phyloP scores from a whole-genome alignment of 2,329 filamentous ascomycete genomes.

The Waltergamsia citrina region DNA sequence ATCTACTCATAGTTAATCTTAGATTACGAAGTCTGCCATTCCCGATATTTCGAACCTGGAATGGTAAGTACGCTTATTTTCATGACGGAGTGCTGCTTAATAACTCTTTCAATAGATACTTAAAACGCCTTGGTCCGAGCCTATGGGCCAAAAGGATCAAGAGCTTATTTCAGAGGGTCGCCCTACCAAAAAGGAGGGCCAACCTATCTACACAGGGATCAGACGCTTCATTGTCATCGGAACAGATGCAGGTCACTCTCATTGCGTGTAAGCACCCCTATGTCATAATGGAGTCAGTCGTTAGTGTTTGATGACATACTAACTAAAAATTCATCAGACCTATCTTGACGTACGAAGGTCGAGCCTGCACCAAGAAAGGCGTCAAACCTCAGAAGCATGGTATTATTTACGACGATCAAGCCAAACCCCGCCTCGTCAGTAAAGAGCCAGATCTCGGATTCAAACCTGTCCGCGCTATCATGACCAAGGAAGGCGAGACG shows the following conservation, averaged over 20 bases:
- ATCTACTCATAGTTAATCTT: no score
- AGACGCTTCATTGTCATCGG: slow-evolving; percentile 45
- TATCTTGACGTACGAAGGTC: slow-evolving; percentile 44
- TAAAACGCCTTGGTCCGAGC: slow-evolving; percentile 46
- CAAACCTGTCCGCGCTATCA: slow-evolving; percentile 30
- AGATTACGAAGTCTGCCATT: slow-evolving; percentile 31
- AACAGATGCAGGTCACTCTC: slow-evolving; percentile 41
- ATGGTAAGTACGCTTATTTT: slow-evolving; percentile 22
- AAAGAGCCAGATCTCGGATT: slow-evolving; percentile 40
- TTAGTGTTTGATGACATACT: neutral
- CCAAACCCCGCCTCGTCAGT: slow-evolving; percentile 20
- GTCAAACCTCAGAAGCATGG: slow-evolving; percentile 44
- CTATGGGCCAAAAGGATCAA: slow-evolving; percentile 27
- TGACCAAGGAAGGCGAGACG: slow-evolving; percentile 31
- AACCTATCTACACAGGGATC: slow-evolving; percentile 34
- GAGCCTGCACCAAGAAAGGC: slow-evolving; percentile 42
- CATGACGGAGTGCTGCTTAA: slow-evolving; percentile 3
- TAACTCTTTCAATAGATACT: slow-evolving; percentile 37
- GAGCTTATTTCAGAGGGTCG: slow-evolving; percentile 18
- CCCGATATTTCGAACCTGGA: slow-evolving; percentile 28
- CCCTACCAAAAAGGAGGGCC: slow-evolving; percentile 22
- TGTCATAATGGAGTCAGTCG: neutral
- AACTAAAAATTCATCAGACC: slow-evolving; percentile 27
- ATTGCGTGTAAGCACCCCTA: slow-evolving; percentile 39
- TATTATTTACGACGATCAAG: slow-evolving; percentile 31